A percentile compares a stretch with the other conserved stretches of the same genome.
Conservation (phyloP, 441 rosid species). For the Erodium moschatum region DNA sequence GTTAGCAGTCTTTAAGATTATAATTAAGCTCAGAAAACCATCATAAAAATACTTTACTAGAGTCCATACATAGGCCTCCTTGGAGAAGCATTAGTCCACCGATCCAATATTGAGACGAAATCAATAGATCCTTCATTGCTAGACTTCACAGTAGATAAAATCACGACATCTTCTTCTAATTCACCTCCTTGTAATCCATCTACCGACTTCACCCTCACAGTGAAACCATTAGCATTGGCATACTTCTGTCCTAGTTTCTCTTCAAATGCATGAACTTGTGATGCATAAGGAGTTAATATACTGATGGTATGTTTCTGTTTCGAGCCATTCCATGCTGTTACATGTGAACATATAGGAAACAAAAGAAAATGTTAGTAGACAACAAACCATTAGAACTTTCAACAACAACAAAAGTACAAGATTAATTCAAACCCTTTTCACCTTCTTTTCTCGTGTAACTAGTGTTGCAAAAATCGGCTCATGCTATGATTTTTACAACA, state of each 20-base stretch:
- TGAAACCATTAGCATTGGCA: slow-evolving; percentile 19
- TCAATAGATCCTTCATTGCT: slow-evolving; percentile 23
- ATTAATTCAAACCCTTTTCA: too few relatives aligned
- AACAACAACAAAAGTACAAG: too few relatives aligned
- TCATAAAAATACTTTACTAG: background rate
- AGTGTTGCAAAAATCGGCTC: too few relatives aligned
- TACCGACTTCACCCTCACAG: slow-evolving; percentile 27
- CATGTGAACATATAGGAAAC: background rate
- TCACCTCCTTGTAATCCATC: slow-evolving; percentile 45
- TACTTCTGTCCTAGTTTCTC: slow-evolving; percentile 25
- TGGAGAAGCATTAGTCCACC: slow-evolving; percentile 34
- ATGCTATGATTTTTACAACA: too few relatives aligned
- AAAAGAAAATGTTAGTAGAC: background rate
- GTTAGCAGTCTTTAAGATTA: background rate
- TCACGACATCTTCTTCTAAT: slow-evolving; percentile 33
- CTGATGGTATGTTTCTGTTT: slow-evolving; percentile 25
- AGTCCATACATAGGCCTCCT: slow-evolving; percentile 31
- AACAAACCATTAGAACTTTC: background rate
- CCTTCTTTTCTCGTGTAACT: too few relatives aligned
- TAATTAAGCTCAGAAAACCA: background rate
- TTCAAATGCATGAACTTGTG: slow-evolving; percentile 35
- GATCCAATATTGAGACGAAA: slow-evolving; percentile 22
- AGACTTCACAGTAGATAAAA: slow-evolving; percentile 41
- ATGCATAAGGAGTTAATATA: slow-evolving; percentile 34
- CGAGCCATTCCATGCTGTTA: slow-evolving; percentile 24